Evolutionary conservation across 2,329 filamentous ascomycete species (phyloP).

Genomic region (Phaeosphaeria sp.): DNA sequence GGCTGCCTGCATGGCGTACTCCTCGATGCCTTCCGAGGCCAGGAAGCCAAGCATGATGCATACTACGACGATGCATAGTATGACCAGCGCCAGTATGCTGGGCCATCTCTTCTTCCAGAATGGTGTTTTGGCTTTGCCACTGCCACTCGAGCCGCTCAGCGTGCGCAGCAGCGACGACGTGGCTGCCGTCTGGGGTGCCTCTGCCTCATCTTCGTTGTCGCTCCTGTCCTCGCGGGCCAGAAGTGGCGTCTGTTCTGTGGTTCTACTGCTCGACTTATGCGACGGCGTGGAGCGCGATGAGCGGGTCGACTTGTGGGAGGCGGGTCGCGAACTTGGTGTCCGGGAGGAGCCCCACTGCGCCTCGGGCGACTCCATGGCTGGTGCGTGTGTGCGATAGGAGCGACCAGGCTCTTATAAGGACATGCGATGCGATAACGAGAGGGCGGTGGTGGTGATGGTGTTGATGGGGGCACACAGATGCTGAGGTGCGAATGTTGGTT

Average conservation of each 20-base stretch:
- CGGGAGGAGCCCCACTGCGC: conserved; percentile 46
- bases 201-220: conserved; percentile 30
- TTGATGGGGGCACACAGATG: neutral
- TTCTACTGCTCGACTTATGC: conserved; percentile 36
- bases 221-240: conserved; percentile 37
- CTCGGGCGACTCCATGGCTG: conserved; percentile 43
- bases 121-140: conserved; percentile 35
- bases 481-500: conserved; percentile 3
- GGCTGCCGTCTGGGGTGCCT: conserved; percentile 35
- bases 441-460: conserved; percentile 6
- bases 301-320: conserved; percentile 44
- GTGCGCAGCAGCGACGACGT: conserved; percentile 46
- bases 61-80: conserved; percentile 69
- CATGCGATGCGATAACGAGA: conserved; percentile 15
- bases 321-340: conserved; percentile 46
- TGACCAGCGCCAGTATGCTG: conserved; percentile 73
- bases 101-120: conserved; percentile 70
- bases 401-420: conserved; percentile 5
- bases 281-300: conserved; percentile 43
- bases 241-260: conserved; percentile 51
- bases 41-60: conserved; percentile 85
- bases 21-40: conserved; percentile 77
- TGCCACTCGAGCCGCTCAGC: conserved; percentile 34
- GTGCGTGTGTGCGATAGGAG: conserved; percentile 6
- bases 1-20: conserved; percentile 84